A percentile compares a stretch with the other conserved stretches of the same genome.
Conservation (phyloP, 768 basidiomycete genomes). For the Leccinellum albellum region DNA sequence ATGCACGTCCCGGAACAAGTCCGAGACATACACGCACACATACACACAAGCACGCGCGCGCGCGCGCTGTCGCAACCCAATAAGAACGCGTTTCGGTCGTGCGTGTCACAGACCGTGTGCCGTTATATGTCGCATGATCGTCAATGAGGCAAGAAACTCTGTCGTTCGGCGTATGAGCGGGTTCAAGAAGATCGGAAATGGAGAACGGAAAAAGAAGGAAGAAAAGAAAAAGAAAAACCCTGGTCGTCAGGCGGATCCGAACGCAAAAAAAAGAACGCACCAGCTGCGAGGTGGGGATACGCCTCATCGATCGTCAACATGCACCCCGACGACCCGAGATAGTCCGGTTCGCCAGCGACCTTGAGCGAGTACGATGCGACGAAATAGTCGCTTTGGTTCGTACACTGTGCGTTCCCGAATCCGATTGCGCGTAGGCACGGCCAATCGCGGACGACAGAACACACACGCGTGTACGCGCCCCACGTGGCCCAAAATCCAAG, state of each 20-base stretch:
- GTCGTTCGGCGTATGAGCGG: constrained; percentile 11
- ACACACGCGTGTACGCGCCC: neutral
- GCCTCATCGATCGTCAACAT: constrained; percentile 62
- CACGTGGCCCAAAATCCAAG: neutral
- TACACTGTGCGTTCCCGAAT: constrained; percentile 41
- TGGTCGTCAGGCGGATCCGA: neutral
- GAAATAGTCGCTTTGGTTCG: constrained; percentile 45
- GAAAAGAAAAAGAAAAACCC: neutral
- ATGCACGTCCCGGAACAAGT: neutral
- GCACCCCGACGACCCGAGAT: constrained; percentile 53
- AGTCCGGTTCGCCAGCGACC: constrained; percentile 50
- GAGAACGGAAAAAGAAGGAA: neutral
- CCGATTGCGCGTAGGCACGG: neutral
- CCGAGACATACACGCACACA: neutral
- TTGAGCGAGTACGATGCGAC: constrained; percentile 63
- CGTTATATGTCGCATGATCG: constrained; percentile 63
- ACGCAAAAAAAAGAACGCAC: constrained; percentile 33
- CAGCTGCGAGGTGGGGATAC: constrained; percentile 52
- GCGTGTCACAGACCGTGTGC: constrained; percentile 31
- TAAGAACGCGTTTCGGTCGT: neutral
- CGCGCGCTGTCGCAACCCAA: neutral
- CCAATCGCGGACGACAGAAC: neutral
- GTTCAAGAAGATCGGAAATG: neutral
- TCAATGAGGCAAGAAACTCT: constrained; percentile 60
- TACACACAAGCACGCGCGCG: neutral